Evolutionary conservation across 441 rosid genomes (phyloP).

Genomic region (Gossypium gossypioides): DNA sequence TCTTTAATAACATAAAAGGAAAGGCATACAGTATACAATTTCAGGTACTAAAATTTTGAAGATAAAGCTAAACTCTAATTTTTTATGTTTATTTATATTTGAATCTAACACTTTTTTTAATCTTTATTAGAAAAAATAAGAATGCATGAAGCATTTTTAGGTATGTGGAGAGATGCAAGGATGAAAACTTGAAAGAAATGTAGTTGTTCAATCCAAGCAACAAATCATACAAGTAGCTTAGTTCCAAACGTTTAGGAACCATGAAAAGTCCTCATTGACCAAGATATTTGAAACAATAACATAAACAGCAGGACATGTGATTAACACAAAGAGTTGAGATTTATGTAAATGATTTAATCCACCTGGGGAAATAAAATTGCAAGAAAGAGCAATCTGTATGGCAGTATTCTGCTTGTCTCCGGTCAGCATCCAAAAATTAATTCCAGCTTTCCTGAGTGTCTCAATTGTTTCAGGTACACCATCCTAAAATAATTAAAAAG

Average conservation of each 20-base stretch:
- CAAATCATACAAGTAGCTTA: neutral
- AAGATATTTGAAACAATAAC: neutral
- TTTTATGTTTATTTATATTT: neutral
- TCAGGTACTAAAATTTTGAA: neutral
- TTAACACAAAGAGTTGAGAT: conserved; percentile 2
- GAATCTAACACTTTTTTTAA: neutral
- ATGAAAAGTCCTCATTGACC: conserved; percentile 1
- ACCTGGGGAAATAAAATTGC: conserved; percentile 77
- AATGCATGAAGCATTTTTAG: neutral
- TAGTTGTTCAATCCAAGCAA: neutral
- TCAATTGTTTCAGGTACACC: conserved; percentile 79
- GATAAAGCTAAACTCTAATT: neutral
- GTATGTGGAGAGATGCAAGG: neutral
- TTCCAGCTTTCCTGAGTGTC: conserved; percentile 67
- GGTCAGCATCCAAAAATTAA: conserved; percentile 79
- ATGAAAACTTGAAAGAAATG: neutral
- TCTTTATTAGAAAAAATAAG: neutral
- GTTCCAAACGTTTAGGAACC: conserved; percentile 1
- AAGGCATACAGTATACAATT: neutral
- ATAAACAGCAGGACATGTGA: neutral
- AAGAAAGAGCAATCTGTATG: conserved; percentile 68
- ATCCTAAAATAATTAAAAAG: conserved; percentile 34
- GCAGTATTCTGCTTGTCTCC: conserved; percentile 80
- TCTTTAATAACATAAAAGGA: neutral
- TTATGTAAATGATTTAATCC: conserved; percentile 5